phyloP scores from a whole-genome alignment of 2,329 filamentous ascomycete species.

The Fusarium hainanense region DNA sequence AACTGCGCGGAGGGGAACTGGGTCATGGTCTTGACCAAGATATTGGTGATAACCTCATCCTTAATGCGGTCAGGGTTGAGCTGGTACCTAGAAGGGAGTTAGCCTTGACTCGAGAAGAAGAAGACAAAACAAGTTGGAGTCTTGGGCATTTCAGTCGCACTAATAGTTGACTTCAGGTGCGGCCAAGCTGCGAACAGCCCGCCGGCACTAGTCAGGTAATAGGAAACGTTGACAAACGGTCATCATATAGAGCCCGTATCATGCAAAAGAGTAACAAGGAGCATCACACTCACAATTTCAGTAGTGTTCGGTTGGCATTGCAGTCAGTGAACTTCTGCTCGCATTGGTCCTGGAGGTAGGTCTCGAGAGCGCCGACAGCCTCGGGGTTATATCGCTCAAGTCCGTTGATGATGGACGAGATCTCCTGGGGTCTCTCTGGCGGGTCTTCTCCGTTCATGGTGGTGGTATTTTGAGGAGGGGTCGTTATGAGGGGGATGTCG shows the following conservation, averaged over 20 bases:
- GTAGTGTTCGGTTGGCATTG: slow-evolving; percentile 93
- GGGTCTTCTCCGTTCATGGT: slow-evolving; percentile 83
- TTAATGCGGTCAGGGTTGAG: slow-evolving; percentile 98
- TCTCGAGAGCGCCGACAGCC: slow-evolving; percentile 91
- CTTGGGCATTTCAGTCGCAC: slow-evolving; percentile 73
- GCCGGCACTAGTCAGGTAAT: slow-evolving; percentile 84
- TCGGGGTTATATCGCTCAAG: slow-evolving; percentile 99
- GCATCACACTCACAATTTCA: slow-evolving; percentile 88
- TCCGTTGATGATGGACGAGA: slow-evolving; percentile 93
- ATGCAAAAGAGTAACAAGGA: slow-evolving; percentile 23
- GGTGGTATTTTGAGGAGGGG: slow-evolving; percentile 46
- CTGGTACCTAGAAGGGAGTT: slow-evolving; percentile 78
- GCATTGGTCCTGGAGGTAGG: slow-evolving; percentile 94
- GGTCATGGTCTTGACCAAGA: slow-evolving; percentile 97
- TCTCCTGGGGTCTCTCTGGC: slow-evolving; percentile 90
- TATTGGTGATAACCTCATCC: slow-evolving; percentile 97
- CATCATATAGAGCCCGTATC: slow-evolving; percentile 70
- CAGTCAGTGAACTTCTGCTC: slow-evolving; percentile 94
- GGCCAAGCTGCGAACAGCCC: slow-evolving; percentile 55
- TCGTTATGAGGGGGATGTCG: slow-evolving; percentile 44
- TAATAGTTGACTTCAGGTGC: slow-evolving; percentile 77
- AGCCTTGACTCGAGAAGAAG: slow-evolving; percentile 23
- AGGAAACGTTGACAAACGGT: slow-evolving; percentile 88
- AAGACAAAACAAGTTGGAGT: background rate
- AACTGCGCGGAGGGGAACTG: slow-evolving; percentile 98